These are phyloP conservation scores for Rutstroemia sp. DNA, from an alignment of 2,329 filamentous ascomycete genomes.

Conservation along the genomic window DNA sequence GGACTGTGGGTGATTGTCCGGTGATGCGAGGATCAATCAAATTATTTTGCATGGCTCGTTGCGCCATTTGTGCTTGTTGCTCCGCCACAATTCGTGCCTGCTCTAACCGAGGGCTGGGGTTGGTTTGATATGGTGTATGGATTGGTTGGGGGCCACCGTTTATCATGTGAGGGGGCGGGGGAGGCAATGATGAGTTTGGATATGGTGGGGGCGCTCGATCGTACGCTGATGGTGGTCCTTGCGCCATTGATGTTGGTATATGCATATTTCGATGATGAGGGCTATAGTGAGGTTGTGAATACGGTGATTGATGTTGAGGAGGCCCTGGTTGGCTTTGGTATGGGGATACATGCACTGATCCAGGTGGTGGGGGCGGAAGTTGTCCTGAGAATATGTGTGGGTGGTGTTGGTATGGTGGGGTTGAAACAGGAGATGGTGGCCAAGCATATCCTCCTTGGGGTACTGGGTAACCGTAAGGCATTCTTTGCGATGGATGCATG, in stretches of 20 bases:
- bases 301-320: conserved; percentile 26
- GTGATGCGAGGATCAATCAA: conserved; percentile 21
- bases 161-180: conserved; percentile 21
- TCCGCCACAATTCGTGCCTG: conserved; percentile 31
- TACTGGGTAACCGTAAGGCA: conserved; percentile 31
- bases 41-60: conserved; percentile 21
- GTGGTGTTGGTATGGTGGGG: conserved; percentile 42
- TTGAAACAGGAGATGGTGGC: conserved; percentile 49
- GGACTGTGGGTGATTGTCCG: neutral
- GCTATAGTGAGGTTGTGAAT: conserved; percentile 23
- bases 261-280: conserved; percentile 20
- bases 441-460: conserved; percentile 40
- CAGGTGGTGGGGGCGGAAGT: conserved; percentile 32
- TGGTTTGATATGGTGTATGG: conserved; percentile 26
- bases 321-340: conserved; percentile 26
- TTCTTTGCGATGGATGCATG: conserved; percentile 30
- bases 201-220: conserved; percentile 30
- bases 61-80: conserved; percentile 29
- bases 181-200: conserved; percentile 29
- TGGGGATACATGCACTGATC: conserved; percentile 24
- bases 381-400: conserved; percentile 30
- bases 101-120: conserved; percentile 33
- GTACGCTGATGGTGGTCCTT: conserved; percentile 22
- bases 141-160: conserved; percentile 13
- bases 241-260: conserved; percentile 13